phyloP scores from a whole-genome alignment of 768 basidiomycete species.

The Leccinum disarticulatum region DNA sequence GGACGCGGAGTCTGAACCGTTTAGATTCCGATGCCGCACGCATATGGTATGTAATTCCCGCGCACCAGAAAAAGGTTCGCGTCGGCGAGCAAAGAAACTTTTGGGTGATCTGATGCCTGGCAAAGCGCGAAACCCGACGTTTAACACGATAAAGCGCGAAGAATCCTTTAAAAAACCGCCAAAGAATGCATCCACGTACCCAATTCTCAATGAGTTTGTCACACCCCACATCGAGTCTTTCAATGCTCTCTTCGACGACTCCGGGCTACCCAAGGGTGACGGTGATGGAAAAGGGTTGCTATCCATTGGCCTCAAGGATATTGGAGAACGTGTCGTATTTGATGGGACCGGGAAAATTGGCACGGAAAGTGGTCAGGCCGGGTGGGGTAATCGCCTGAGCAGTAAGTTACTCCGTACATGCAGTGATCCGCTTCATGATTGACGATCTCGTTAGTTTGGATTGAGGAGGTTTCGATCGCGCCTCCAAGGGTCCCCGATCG shows the following conservation, averaged over 20 bases:
- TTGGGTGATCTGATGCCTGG: conserved; percentile 47
- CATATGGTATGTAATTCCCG: conserved; percentile 26
- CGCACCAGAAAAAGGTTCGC: conserved; percentile 18
- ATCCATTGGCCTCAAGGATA: conserved; percentile 74
- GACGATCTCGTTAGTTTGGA: conserved; percentile 67
- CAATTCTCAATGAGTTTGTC: conserved; percentile 90
- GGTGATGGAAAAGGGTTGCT: conserved; percentile 80
- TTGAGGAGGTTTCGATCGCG: conserved; percentile 80
- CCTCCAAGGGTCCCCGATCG: conserved; percentile 86
- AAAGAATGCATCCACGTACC: conserved; percentile 63
- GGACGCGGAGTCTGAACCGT: conserved; percentile 18
- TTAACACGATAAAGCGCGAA: conserved; percentile 82
- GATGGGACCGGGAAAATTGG: conserved; percentile 64
- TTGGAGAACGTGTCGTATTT: conserved; percentile 90
- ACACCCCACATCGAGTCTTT: conserved; percentile 94
- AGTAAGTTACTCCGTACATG: conserved; percentile 50
- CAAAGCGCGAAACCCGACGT: conserved; percentile 54
- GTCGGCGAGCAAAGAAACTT: not conserved
- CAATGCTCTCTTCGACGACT: conserved; percentile 94
- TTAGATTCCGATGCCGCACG: conserved; percentile 18
- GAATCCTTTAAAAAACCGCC: conserved; percentile 75
- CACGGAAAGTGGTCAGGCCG: conserved; percentile 50
- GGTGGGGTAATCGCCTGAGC: conserved; percentile 83
- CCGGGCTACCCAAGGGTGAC: conserved; percentile 70
- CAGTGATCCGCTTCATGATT: conserved; percentile 10